A percentile compares a stretch with the other conserved stretches of the same genome.
phyloP scores from a whole-genome alignment of 805 yeast genomes.

The Barnettozyma populi region DNA sequence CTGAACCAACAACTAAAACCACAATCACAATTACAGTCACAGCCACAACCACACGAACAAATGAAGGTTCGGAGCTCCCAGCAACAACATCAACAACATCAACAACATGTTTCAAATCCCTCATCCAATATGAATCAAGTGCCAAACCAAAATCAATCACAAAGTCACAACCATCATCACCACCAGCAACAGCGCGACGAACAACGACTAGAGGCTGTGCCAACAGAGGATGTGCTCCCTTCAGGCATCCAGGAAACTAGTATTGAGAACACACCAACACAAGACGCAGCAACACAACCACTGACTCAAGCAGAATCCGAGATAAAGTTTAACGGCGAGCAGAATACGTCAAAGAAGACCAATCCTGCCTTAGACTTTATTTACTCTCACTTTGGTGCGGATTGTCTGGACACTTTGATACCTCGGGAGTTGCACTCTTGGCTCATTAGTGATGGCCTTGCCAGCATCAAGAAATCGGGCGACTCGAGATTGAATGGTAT shows the following conservation, averaged over 20 bases:
- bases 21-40: slow-evolving; percentile 1
- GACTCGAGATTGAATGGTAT: slow-evolving; percentile 33
- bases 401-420: neutral
- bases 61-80: neutral
- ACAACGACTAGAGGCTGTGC: neutral
- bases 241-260: neutral
- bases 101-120: neutral
- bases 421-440: slow-evolving; percentile 4
- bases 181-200: no score
- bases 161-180: neutral
- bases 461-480: slow-evolving; percentile 7
- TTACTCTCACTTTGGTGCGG: slow-evolving; percentile 1
- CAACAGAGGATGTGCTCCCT: neutral
- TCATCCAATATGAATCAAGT: neutral
- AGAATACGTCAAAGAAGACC: neutral
- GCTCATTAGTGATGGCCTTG: slow-evolving; percentile 8
- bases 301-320: neutral
- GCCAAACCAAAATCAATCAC: neutral
- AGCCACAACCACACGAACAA: neutral
- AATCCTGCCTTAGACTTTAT: slow-evolving; percentile 1
- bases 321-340: neutral
- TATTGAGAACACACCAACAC: neutral
- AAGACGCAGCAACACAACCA: neutral
- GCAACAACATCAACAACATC: neutral
- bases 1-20: neutral